These are phyloP conservation scores for Triangularia verruculosa DNA, from an alignment of 2,329 filamentous ascomycete genomes.

Conservation along the genomic window DNA sequence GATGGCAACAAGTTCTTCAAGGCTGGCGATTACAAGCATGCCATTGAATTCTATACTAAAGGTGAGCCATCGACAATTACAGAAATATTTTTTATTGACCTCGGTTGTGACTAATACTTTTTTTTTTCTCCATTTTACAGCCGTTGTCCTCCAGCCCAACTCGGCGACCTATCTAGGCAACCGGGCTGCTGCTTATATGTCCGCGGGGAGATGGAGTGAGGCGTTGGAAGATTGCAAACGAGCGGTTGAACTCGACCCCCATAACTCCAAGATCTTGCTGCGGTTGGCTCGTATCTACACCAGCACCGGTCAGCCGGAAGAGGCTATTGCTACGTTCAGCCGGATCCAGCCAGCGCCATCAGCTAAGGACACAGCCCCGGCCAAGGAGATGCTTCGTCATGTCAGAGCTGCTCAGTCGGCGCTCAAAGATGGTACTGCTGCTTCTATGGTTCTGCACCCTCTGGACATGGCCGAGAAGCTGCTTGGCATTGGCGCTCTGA, in stretches of 20 bases:
- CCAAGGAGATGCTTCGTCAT: constrained; percentile 80
- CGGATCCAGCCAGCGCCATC: constrained; percentile 78
- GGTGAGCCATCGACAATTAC: constrained; percentile 51
- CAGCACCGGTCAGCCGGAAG: constrained; percentile 77
- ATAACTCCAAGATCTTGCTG: constrained; percentile 83
- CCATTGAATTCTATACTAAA: constrained; percentile 92
- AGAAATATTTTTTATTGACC: not conserved
- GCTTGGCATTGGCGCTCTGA: constrained; percentile 70
- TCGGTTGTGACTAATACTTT: constrained; percentile 17
- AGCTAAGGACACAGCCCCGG: constrained; percentile 79
- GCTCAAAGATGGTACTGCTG: constrained; percentile 69
- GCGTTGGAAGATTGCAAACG: constrained; percentile 84
- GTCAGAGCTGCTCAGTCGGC: constrained; percentile 76
- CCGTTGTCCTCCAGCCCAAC: constrained; percentile 80
- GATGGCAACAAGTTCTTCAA: constrained; percentile 97
- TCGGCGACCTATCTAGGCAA: constrained; percentile 92
- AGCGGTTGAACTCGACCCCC: constrained; percentile 78
- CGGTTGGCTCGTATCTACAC: constrained; percentile 89
- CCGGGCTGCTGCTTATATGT: constrained; percentile 91
- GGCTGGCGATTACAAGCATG: constrained; percentile 81
- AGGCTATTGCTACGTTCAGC: constrained; percentile 78
- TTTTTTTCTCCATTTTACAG: constrained; percentile 44
- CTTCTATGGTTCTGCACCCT: constrained; percentile 88
- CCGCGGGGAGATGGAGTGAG: constrained; percentile 71
- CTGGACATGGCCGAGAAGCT: constrained; percentile 85